These are phyloP conservation scores for Termitomyces sp. DNA, from an alignment of 768 basidiomycete genomes.

Conservation along the genomic window DNA sequence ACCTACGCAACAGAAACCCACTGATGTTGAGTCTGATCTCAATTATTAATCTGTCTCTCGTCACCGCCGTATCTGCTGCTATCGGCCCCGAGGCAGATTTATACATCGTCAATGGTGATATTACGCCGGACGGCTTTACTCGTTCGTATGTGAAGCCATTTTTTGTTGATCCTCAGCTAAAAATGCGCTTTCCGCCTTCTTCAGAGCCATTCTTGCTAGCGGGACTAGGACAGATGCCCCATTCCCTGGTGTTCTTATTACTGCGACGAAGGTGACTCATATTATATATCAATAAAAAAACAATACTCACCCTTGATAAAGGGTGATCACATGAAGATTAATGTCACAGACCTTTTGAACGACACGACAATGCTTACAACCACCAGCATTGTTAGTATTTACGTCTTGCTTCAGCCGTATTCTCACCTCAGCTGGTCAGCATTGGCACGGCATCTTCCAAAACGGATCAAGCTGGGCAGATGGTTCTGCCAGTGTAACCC, in stretches of 20 bases:
- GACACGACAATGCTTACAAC: background rate
- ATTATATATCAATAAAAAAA: too few species aligned
- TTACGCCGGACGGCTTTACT: background rate
- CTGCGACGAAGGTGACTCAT: background rate
- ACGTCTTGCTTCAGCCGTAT: too few species aligned
- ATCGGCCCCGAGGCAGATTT: background rate
- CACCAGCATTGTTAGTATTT: background rate
- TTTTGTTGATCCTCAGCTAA: background rate
- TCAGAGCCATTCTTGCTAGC: background rate
- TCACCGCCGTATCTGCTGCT: constrained; percentile 2
- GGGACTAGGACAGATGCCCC: background rate
- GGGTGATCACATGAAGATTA: background rate
- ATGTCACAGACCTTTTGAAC: background rate
- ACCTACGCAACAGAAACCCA: background rate
- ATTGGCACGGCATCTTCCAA: background rate
- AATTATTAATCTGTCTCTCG: background rate
- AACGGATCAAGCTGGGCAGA: background rate
- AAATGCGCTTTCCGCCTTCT: too few species aligned
- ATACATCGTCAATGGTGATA: background rate
- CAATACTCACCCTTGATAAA: background rate
- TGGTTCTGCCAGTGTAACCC: background rate
- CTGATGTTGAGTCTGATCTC: background rate
- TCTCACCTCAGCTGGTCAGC: background rate
- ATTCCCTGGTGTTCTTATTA: background rate
- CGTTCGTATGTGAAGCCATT: background rate